phyloP scores from a whole-genome alignment of 2,329 filamentous ascomycete species.

The Sclerotinia subarctica region DNA sequence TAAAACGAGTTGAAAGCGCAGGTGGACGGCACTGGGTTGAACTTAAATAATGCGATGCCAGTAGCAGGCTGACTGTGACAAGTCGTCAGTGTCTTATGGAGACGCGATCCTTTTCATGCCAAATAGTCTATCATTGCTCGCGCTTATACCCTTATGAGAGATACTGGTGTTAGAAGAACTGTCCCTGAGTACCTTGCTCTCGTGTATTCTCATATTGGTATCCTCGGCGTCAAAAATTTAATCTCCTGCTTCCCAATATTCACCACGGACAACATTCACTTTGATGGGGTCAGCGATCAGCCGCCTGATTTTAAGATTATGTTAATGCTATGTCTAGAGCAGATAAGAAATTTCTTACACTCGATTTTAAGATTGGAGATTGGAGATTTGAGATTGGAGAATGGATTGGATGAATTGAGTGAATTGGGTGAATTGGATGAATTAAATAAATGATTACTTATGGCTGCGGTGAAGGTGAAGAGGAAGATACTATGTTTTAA shows the following conservation, averaged over 20 bases:
- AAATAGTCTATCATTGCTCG: constrained; percentile 31
- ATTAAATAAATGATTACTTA: neutral
- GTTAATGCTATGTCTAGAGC: too few relatives aligned
- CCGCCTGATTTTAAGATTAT: neutral
- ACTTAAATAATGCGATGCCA: too few relatives aligned
- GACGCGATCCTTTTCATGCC: constrained; percentile 29
- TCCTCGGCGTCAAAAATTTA: constrained; percentile 24
- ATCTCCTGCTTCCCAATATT: neutral
- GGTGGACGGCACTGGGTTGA: neutral
- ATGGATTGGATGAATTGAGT: too few relatives aligned
- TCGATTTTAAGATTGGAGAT: neutral
- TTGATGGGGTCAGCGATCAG: neutral
- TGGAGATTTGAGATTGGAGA: neutral
- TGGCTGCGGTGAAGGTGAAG: neutral
- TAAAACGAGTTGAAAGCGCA: neutral
- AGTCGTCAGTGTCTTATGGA: constrained; percentile 26
- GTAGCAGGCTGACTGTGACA: too few relatives aligned
- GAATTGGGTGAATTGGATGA: too few relatives aligned
- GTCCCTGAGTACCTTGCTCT: constrained; percentile 26
- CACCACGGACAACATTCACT: neutral
- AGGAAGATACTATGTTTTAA: neutral
- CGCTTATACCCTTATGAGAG: constrained; percentile 30
- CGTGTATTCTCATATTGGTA: constrained; percentile 26
- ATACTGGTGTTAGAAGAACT: constrained; percentile 25
- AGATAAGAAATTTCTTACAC: neutral